Evolutionary conservation across 2,329 filamentous ascomycete species (phyloP).

Genomic region (Colletotrichum chlorophyti): DNA sequence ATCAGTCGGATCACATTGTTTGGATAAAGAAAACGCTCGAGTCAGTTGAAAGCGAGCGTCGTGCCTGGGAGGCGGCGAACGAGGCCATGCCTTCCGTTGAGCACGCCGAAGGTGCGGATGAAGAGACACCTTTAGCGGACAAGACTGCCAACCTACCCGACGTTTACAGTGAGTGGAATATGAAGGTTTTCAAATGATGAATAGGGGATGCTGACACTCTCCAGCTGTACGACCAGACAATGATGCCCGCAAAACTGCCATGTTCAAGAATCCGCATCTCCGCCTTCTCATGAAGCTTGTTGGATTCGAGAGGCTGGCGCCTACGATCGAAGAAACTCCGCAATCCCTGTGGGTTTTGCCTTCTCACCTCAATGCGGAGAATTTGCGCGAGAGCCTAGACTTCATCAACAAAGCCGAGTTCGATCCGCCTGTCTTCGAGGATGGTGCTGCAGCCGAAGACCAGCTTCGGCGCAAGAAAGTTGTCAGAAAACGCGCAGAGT

Average conservation of each 20-base stretch:
- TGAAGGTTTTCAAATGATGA: too few species aligned
- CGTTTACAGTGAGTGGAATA: constrained; percentile 58
- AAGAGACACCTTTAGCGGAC: constrained; percentile 36
- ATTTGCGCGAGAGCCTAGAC: constrained; percentile 73
- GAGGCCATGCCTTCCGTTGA: constrained; percentile 60
- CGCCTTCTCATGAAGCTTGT: constrained; percentile 82
- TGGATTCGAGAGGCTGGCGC: constrained; percentile 68
- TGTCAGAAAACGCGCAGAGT: constrained; percentile 63
- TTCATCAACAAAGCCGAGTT: constrained; percentile 81
- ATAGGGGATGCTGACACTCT: constrained; percentile 36
- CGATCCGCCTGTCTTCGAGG: constrained; percentile 77
- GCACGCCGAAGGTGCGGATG: constrained; percentile 23
- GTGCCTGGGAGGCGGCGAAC: constrained; percentile 78
- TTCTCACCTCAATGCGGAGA: constrained; percentile 64
- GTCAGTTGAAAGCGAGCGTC: constrained; percentile 74
- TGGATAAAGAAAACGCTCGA: constrained; percentile 81
- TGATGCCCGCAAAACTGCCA: constrained; percentile 71
- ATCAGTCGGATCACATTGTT: constrained; percentile 74
- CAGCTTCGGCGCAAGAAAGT: constrained; percentile 77
- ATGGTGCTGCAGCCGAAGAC: constrained; percentile 76
- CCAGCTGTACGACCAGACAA: constrained; percentile 69
- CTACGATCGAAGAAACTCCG: constrained; percentile 69
- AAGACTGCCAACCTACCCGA: constrained; percentile 43
- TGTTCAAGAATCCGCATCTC: constrained; percentile 90
- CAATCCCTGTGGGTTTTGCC: constrained; percentile 84